phyloP scores from a whole-genome alignment of 75 land plant genomes.

The Selaginella tamariscina region DNA sequence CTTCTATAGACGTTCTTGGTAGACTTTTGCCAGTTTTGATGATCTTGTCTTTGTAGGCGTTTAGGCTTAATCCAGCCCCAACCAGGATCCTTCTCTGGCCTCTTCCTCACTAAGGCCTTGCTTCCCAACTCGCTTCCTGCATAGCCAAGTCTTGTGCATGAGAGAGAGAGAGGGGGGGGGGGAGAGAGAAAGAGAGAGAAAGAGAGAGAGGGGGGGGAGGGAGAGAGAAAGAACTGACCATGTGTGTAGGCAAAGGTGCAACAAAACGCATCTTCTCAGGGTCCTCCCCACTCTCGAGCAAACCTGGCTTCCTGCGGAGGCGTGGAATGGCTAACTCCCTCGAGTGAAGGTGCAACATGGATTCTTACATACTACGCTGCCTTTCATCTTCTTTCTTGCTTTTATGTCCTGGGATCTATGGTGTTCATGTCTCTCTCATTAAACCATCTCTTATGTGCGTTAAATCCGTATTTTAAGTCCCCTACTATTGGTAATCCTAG shows the following conservation, averaged over 20 bases:
- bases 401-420: not conserved
- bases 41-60: not conserved
- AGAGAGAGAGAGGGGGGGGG: constrained; percentile 11
- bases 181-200: constrained; percentile 12
- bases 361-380: constrained; percentile 13
- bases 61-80: not conserved
- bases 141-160: too few relatives aligned
- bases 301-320: not conserved
- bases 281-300: not conserved
- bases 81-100: not conserved
- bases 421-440: constrained; percentile 11
- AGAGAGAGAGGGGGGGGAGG: constrained; percentile 11
- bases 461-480: constrained; percentile 85
- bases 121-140: constrained; percentile 63
- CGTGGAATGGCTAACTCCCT: constrained; percentile 32
- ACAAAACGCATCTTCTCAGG: constrained; percentile 34
- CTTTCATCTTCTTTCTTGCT: not conserved
- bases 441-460: constrained; percentile 29
- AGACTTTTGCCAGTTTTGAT: not conserved
- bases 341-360: constrained; percentile 55
- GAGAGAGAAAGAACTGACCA: constrained; percentile 26
- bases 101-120: not conserved
- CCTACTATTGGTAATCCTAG: constrained; percentile 77
- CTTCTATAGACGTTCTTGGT: not conserved
- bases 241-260: constrained; percentile 66